phyloP scores from a whole-genome alignment of 257 asterid species.

The Mitragyna speciosa region DNA sequence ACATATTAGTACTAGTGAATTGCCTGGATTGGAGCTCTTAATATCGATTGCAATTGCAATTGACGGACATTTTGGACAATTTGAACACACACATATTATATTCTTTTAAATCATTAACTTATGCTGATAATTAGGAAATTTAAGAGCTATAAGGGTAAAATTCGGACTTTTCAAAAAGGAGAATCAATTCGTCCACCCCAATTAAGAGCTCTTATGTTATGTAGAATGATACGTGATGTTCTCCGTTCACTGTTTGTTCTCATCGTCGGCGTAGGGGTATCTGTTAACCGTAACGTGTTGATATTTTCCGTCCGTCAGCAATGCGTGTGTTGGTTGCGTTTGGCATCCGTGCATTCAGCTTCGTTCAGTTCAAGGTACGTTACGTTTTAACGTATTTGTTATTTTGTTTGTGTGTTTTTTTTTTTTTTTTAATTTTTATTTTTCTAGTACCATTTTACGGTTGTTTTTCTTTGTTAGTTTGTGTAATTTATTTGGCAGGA shows the following conservation, averaged over 20 bases:
- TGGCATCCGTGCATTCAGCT: conserved; percentile 14
- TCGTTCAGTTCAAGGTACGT: conserved; percentile 31
- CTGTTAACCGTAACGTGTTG: conserved; percentile 19
- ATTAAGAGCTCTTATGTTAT: background rate
- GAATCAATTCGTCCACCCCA: background rate
- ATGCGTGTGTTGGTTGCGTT: too few relatives aligned
- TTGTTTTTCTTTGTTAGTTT: background rate
- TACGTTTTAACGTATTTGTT: background rate
- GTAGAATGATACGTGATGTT: conserved; percentile 11
- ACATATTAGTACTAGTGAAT: conserved; percentile 16
- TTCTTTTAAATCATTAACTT: too few relatives aligned
- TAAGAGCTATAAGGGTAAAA: background rate
- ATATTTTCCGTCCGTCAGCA: conserved; percentile 19
- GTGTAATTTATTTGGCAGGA: background rate
- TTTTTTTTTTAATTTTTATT: too few relatives aligned
- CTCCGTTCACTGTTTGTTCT: conserved; percentile 9
- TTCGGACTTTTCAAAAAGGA: background rate
- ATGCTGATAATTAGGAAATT: background rate
- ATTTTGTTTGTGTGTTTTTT: too few relatives aligned
- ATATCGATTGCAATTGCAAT: conserved; percentile 32
- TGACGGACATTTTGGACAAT: conserved; percentile 27
- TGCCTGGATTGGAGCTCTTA: conserved; percentile 11
- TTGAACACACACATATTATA: background rate
- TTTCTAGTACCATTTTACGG: background rate
- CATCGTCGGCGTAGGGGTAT: background rate